phyloP scores from a whole-genome alignment of 495 filamentous ascomycete species.

The Jackrogersella minutella region DNA sequence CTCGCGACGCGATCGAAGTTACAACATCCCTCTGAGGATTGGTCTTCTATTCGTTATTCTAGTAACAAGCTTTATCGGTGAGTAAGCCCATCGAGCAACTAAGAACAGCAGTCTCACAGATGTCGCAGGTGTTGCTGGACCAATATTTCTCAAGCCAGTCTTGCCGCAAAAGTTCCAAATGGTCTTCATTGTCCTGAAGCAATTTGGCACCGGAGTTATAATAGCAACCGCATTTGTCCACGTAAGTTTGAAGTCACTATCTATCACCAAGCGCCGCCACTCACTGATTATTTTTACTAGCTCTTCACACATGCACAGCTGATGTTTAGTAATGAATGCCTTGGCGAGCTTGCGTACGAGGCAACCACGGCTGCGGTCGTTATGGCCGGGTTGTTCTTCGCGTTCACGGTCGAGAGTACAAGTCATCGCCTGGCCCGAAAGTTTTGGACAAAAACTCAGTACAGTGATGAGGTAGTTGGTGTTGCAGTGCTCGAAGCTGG shows the following conservation, averaged over 20 bases:
- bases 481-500: constrained; percentile 72
- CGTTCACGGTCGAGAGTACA: constrained; percentile 67
- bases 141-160: constrained; percentile 52
- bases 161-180: constrained; percentile 40
- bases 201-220: constrained; percentile 79
- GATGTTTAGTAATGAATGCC: constrained; percentile 70
- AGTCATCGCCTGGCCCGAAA: constrained; percentile 60
- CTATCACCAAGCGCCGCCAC: background rate
- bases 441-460: constrained; percentile 24
- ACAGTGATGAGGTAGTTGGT: constrained; percentile 58
- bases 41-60: constrained; percentile 69
- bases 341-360: constrained; percentile 68
- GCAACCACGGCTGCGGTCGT: constrained; percentile 66
- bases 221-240: constrained; percentile 77
- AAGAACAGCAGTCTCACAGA: constrained; percentile 5
- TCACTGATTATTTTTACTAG: constrained; percentile 40
- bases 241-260: constrained; percentile 47
- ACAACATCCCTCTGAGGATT: constrained; percentile 65
- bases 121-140: constrained; percentile 49
- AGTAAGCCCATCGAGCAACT: constrained; percentile 9
- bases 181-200: constrained; percentile 65
- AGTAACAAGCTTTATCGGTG: constrained; percentile 54
- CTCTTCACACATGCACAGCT: constrained; percentile 69
- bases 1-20: constrained; percentile 55
- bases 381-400: constrained; percentile 70